These are phyloP conservation scores for Vickermania spadyakhi DNA, from an alignment of 208 protist genomes.

Conservation along the genomic window DNA sequence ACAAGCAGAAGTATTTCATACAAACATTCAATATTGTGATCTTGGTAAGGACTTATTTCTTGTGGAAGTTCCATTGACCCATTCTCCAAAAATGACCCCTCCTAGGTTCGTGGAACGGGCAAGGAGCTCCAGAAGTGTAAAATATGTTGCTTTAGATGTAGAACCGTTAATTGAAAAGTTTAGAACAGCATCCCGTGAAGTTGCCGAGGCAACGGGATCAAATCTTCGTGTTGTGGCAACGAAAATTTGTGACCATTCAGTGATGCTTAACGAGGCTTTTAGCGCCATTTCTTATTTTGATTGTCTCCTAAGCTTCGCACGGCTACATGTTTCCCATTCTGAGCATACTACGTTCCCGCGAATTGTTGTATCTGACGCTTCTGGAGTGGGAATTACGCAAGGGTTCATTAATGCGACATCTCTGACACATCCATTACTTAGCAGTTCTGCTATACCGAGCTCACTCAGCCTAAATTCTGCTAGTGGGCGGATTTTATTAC, in stretches of 20 bases:
- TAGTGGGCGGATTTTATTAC: conserved; percentile 61
- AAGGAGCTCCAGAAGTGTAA: conserved; percentile 56
- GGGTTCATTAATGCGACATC: conserved; percentile 14
- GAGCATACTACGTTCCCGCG: conserved; percentile 15
- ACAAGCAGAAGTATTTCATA: conserved; percentile 39
- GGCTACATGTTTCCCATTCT: conserved; percentile 18
- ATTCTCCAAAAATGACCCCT: conserved; percentile 32
- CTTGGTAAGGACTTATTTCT: conserved; percentile 84
- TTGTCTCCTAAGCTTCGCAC: conserved; percentile 62
- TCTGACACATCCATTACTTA: conserved; percentile 28
- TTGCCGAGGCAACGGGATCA: conserved; percentile 44
- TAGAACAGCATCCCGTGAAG: conserved; percentile 44
- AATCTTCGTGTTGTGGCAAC: conserved; percentile 55
- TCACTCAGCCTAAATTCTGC: conserved; percentile 23
- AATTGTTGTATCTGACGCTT: conserved; percentile 2
- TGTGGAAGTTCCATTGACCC: conserved; percentile 54
- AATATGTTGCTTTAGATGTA: conserved; percentile 44
- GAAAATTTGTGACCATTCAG: conserved; percentile 60
- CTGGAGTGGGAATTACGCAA: background rate
- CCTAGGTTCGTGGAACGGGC: conserved; percentile 57
- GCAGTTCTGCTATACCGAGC: conserved; percentile 65
- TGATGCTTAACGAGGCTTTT: conserved; percentile 41
- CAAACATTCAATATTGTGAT: conserved; percentile 42
- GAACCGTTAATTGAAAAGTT: conserved; percentile 32
- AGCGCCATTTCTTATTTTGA: conserved; percentile 70